Evolutionary conservation across 2,329 filamentous ascomycete genomes (phyloP).

Genomic region (Penicillium thymicola): DNA sequence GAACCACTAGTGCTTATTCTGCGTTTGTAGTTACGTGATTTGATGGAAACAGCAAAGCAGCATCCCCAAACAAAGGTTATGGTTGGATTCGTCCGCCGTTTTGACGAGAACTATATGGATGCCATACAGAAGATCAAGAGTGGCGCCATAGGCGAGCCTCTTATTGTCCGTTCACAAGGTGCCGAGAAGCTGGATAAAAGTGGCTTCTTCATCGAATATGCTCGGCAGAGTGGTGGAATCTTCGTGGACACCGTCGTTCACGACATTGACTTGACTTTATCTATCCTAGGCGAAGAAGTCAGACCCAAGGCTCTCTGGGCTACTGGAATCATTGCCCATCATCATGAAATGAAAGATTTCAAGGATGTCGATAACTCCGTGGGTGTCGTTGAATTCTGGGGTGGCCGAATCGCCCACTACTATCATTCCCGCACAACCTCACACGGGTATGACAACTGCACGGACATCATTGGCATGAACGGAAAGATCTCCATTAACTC

Average conservation of each 20-base stretch:
- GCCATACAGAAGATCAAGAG: slow-evolving; percentile 50
- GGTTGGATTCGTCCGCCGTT: slow-evolving; percentile 61
- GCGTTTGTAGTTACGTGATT: not conserved
- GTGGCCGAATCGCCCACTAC: slow-evolving; percentile 59
- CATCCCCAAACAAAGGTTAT: slow-evolving; percentile 55
- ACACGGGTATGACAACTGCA: slow-evolving; percentile 61
- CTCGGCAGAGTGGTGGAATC: slow-evolving; percentile 60
- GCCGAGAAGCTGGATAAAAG: slow-evolving; percentile 61
- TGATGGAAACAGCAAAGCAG: not conserved
- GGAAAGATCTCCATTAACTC: slow-evolving; percentile 61
- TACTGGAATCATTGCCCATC: slow-evolving; percentile 54
- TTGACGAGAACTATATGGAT: slow-evolving; percentile 61
- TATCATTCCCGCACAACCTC: slow-evolving; percentile 65
- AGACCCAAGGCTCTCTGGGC: slow-evolving; percentile 53
- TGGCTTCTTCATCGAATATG: slow-evolving; percentile 65
- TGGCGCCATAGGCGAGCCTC: slow-evolving; percentile 56
- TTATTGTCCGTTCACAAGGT: slow-evolving; percentile 60
- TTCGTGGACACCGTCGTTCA: slow-evolving; percentile 67
- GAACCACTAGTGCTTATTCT: no score
- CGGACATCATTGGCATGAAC: slow-evolving; percentile 62
- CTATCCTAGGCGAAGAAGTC: slow-evolving; percentile 56
- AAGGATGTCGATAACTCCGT: slow-evolving; percentile 59
- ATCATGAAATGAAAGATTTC: slow-evolving; percentile 53
- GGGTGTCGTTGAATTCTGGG: slow-evolving; percentile 60
- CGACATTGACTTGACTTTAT: slow-evolving; percentile 62